These are phyloP conservation scores for Macadamia tetraphylla DNA, from an alignment of 164 flowering plant species.

Conservation along the genomic window DNA sequence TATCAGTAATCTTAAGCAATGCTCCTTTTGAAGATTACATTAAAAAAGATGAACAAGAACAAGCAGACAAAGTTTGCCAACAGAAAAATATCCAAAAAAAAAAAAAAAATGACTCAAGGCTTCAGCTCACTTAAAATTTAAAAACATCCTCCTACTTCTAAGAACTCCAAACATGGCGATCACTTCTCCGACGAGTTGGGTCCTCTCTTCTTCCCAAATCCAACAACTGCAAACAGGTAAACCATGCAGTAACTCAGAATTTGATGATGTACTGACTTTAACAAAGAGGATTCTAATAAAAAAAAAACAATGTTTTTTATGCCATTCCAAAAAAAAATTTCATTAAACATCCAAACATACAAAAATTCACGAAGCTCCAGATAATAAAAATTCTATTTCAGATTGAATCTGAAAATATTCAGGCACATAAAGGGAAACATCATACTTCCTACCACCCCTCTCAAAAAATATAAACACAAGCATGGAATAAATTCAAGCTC, in stretches of 20 bases:
- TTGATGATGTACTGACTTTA: neutral
- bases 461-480: too few species aligned
- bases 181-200: constrained; percentile 75
- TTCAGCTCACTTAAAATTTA: neutral
- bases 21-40: neutral
- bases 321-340: neutral
- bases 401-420: too few species aligned
- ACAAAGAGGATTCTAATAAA: neutral
- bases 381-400: too few species aligned
- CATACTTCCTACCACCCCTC: too few species aligned
- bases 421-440: too few species aligned
- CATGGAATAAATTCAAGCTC: too few species aligned
- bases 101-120: neutral
- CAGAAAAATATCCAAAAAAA: neutral
- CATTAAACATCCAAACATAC: neutral
- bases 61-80: neutral
- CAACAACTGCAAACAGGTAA: constrained; percentile 43
- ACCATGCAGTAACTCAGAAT: neutral
- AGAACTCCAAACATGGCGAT: constrained; percentile 8
- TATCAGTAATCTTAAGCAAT: too few species aligned
- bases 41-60: neutral
- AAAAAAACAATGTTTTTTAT: too few species aligned
- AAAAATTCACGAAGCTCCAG: too few species aligned
- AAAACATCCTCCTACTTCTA: neutral
- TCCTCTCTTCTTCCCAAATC: constrained; percentile 70